Percentiles rank a stretch among this genome's conserved stretches.
Conservation (phyloP, 306 rosid species). For the Casuarina glauca region DNA sequence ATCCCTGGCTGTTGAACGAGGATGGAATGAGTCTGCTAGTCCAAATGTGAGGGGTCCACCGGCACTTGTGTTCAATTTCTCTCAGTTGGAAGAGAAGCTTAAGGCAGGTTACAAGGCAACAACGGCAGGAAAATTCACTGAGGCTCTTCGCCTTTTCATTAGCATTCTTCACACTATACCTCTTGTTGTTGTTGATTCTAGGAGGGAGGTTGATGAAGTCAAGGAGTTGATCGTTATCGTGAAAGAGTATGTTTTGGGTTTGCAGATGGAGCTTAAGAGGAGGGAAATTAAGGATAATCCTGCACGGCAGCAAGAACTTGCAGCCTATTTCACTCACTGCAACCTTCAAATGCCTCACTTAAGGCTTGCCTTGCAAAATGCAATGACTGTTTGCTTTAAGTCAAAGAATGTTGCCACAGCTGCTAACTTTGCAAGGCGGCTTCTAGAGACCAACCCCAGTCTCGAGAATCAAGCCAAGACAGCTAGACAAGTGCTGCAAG, state of each 20-base stretch:
- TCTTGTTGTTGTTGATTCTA: conserved; percentile 77
- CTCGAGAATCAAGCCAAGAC: conserved; percentile 76
- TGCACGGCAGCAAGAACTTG: conserved; percentile 84
- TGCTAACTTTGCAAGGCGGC: conserved; percentile 78
- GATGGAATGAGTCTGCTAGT: conserved; percentile 78
- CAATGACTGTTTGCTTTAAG: conserved; percentile 72
- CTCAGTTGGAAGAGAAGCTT: conserved; percentile 84
- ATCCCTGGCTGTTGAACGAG: conserved; percentile 80
- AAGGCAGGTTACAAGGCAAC: conserved; percentile 88
- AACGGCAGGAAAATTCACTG: conserved; percentile 73
- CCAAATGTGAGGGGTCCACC: conserved; percentile 84
- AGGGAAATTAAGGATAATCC: conserved; percentile 69
- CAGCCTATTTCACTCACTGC: conserved; percentile 96
- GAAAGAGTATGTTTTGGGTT: conserved; percentile 81
- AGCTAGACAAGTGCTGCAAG: conserved; percentile 86
- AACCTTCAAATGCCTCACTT: conserved; percentile 88
- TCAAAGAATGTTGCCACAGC: conserved; percentile 87
- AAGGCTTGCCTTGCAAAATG: conserved; percentile 78
- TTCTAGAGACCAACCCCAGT: conserved; percentile 84
- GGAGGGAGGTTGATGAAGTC: conserved; percentile 94
- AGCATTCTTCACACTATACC: conserved; percentile 81
- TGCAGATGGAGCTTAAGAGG: conserved; percentile 80
- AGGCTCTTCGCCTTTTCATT: conserved; percentile 62
- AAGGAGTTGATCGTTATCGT: conserved; percentile 78
- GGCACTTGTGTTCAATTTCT: conserved; percentile 64